phyloP scores from a whole-genome alignment of 2,329 filamentous ascomycete genomes.

The Purpureocillium lavendulum region DNA sequence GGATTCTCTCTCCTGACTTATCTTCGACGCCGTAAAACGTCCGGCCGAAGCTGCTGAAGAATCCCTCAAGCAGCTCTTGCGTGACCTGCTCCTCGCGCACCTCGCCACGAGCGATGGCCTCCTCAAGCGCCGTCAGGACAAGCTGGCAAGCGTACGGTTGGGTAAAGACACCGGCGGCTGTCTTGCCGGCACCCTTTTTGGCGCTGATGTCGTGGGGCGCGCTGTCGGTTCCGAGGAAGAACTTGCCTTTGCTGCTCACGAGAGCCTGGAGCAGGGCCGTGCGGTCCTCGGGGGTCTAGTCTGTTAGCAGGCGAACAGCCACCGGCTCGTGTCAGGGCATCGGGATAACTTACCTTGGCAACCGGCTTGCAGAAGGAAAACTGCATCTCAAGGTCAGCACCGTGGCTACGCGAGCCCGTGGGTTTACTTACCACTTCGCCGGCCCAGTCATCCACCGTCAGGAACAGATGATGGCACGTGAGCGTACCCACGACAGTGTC shows the following conservation, averaged over 20 bases:
- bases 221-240: constrained; percentile 59
- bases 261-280: constrained; percentile 58
- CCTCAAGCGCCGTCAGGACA: constrained; percentile 54
- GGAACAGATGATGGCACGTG: constrained; percentile 77
- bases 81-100: constrained; percentile 44
- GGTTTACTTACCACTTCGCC: constrained; percentile 2
- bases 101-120: constrained; percentile 46
- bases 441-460: constrained; percentile 40
- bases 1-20: constrained; percentile 1
- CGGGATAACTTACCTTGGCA: constrained; percentile 59
- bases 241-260: constrained; percentile 51
- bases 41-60: constrained; percentile 44
- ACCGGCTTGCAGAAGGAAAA: constrained; percentile 68
- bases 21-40: constrained; percentile 36
- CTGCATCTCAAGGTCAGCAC: constrained; percentile 55
- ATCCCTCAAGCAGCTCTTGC: constrained; percentile 43
- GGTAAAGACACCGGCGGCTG: constrained; percentile 71
- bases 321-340: too few species aligned
- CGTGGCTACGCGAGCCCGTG: too few species aligned
- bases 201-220: constrained; percentile 55
- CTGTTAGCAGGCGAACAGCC: background rate
- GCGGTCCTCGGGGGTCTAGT: constrained; percentile 2
- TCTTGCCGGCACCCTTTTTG: constrained; percentile 44
- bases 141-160: constrained; percentile 62
- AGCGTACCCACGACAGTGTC: constrained; percentile 71